Base-by-base conservation (phyloP, 108 stramenopile genomes). In the Phaeodactylum tricornutum region DNA sequence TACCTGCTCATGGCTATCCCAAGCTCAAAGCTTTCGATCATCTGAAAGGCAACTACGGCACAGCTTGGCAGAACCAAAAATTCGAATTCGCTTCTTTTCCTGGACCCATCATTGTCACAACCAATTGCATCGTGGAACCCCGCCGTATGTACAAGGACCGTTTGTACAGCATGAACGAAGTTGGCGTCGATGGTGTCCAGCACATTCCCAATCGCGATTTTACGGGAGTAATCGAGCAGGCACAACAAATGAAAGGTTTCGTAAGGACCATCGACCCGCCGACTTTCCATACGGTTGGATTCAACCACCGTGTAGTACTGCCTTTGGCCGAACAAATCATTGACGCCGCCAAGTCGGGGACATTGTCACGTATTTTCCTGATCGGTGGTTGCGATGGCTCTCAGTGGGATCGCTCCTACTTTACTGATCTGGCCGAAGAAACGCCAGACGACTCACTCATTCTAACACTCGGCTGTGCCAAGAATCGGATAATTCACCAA, bases 311-410 rank as follows among this genome's bases (percentile, higher is more conserved):
- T 26, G 81, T 68, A 22, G 83, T 84, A 24, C 50, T 84, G 40
- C 83, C 83, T 17, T 58, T 84, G 59, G 83, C 79, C 4, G 73
- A 54, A 27, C 43, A 84, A 33, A 65, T 84, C 39, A 75, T 84
- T 55, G 71, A 80, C 43, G 83, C 78, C 28, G 83, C 61, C 9
- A 31, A 75, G 45, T 67, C 47, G 49, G 79, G 79, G 29, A 64
- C 47, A 6, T 50, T 89, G 33, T 80, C 78, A 20, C 59, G 78
- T 3, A 75, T 89, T 46, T 76, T 84, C 43, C 58, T 89, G 43
- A 85, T 89, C 68, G 87, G 87, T 17, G 87, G 87, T 31, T 89
- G 87, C 45, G 87, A 85, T 65, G 83, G 83, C 15, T 61, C 63
- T 40, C 82, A 89, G 55, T 79, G 76, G 49, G 72, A 82, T 40